Evolutionary conservation across 1,139 yeast genomes (phyloP).

Genomic region (Pichia sp.): DNA sequence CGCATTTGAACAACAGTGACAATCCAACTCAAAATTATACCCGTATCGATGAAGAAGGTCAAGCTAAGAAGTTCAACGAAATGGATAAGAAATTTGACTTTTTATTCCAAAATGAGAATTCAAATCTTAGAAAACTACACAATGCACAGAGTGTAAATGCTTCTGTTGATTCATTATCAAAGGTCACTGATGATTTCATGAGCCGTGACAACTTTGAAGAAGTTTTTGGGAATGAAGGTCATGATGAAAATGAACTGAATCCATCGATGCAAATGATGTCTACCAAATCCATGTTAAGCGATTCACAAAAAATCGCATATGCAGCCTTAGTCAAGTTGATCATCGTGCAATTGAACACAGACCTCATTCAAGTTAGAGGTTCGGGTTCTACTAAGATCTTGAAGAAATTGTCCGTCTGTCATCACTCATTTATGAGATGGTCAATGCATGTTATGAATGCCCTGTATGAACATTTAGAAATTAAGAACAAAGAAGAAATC

Average conservation of each 20-base stretch:
- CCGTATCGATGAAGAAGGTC: constrained; percentile 83
- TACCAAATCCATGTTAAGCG: constrained; percentile 79
- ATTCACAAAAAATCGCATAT: constrained; percentile 87
- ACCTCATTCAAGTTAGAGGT: constrained; percentile 60
- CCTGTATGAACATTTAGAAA: constrained; percentile 78
- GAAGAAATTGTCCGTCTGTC: constrained; percentile 63
- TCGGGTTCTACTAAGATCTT: constrained; percentile 51
- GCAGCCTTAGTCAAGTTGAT: constrained; percentile 80
- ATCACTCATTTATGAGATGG: constrained; percentile 86
- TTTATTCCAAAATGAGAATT: constrained; percentile 49
- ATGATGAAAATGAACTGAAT: constrained; percentile 43
- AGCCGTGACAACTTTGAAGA: constrained; percentile 19
- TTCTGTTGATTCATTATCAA: constrained; percentile 27
- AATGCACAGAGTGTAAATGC: constrained; percentile 12
- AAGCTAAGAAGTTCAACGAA: constrained; percentile 72
- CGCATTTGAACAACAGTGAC: constrained; percentile 17
- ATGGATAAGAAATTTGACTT: constrained; percentile 85
- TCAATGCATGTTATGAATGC: constrained; percentile 68
- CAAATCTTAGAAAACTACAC: constrained; percentile 31
- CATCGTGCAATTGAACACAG: constrained; percentile 78
- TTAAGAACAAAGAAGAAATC: constrained; percentile 64
- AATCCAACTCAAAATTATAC: constrained; percentile 61
- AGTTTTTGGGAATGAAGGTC: constrained; percentile 34
- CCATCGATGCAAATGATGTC: constrained; percentile 69
- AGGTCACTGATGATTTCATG: constrained; percentile 16